These are phyloP conservation scores for Saccharum officinarum DNA, from an alignment of 176 grass and related monocot species.

Conservation along the genomic window DNA sequence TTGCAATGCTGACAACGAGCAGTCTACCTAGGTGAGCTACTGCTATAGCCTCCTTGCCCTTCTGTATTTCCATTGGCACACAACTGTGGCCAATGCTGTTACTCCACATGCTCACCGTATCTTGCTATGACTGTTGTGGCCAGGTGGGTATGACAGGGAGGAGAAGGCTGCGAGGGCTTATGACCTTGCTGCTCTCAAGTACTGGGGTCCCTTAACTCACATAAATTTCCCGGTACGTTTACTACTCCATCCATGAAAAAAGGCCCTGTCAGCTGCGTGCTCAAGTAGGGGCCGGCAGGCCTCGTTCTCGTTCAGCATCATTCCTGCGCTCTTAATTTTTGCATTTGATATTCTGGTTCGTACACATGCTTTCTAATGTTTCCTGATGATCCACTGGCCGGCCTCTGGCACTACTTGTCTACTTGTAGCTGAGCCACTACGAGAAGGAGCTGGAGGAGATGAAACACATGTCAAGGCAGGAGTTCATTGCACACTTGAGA, in stretches of 20 bases:
- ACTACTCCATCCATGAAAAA: background rate
- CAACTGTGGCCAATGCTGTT: conserved; percentile 16
- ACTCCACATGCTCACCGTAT: conserved; percentile 16
- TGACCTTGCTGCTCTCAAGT: conserved; percentile 91
- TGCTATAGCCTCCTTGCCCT: background rate
- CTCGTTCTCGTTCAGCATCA: background rate
- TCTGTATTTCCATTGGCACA: background rate
- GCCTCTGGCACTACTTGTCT: background rate
- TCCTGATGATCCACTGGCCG: background rate
- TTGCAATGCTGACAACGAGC: conserved; percentile 11
- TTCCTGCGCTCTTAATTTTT: background rate
- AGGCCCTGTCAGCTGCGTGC: background rate
- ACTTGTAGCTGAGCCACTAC: conserved; percentile 60
- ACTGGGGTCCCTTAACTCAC: conserved; percentile 85
- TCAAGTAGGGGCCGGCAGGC: conserved; percentile 35
- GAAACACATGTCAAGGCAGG: conserved; percentile 87
- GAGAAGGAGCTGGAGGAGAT: conserved; percentile 88
- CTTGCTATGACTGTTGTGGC: conserved; percentile 12
- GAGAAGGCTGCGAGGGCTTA: conserved; percentile 94
- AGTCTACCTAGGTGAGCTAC: conserved; percentile 88
- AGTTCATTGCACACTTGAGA: conserved; percentile 85
- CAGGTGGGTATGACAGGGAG: conserved; percentile 92
- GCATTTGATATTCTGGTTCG: background rate
- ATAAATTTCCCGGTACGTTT: conserved; percentile 82
- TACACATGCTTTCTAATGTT: background rate